Conservation (phyloP, 306 rosid species). For the Castanea sativa region DNA sequence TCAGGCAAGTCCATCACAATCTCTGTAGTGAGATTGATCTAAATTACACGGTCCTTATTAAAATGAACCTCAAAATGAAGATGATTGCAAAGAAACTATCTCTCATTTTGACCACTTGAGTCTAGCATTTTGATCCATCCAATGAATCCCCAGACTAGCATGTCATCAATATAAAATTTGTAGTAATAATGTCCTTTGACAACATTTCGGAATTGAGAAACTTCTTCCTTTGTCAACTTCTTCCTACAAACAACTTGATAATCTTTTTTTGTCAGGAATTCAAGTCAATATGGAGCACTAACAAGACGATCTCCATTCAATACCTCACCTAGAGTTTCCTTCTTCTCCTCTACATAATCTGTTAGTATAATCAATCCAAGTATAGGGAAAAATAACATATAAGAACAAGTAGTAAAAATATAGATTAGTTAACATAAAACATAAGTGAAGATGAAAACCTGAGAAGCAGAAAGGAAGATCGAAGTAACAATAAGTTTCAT, state of each 20-base stretch:
- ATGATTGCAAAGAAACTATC: constrained; percentile 82
- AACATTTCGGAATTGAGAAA: constrained; percentile 66
- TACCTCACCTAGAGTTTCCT: constrained; percentile 93
- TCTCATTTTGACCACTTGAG: constrained; percentile 71
- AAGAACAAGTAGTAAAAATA: no score
- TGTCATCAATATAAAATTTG: constrained; percentile 89
- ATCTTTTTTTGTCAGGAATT: constrained; percentile 60
- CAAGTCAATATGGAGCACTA: constrained; percentile 79
- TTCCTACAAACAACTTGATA: constrained; percentile 54
- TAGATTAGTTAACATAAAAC: no score
- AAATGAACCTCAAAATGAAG: constrained; percentile 72
- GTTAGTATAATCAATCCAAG: constrained; percentile 10
- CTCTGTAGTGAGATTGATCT: constrained; percentile 71
- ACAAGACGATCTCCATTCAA: constrained; percentile 96
- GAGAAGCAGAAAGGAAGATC: background rate
- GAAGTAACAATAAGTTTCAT: background rate
- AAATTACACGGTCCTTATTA: constrained; percentile 84
- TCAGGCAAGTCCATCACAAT: constrained; percentile 82
- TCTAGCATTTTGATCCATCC: constrained; percentile 84
- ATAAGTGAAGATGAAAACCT: background rate
- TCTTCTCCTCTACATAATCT: constrained; percentile 76
- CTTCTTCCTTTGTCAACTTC: constrained; percentile 57
- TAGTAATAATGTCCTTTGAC: constrained; percentile 86
- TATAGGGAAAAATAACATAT: background rate
- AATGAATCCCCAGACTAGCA: constrained; percentile 93